Evolutionary conservation across 441 rosid genomes (phyloP).

Genomic region (Lagerstroemia fauriei): DNA sequence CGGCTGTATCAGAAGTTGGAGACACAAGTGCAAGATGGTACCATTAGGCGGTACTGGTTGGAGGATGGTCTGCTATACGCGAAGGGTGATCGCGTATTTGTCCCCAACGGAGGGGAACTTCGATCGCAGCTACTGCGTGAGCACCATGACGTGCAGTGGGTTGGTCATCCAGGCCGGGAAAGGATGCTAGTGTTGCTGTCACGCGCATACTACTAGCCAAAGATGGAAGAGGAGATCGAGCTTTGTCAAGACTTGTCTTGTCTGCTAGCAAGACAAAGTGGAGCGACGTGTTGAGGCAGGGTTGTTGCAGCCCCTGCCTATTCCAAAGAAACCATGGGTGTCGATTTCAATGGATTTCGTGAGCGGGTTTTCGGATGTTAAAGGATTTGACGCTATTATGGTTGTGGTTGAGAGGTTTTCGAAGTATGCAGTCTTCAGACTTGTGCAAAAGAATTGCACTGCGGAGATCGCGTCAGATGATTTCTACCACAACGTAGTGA

Average conservation of each 20-base stretch:
- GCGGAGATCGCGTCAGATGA: accelerated
- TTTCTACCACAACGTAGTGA: background rate
- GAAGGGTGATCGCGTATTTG: background rate
- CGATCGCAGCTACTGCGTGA: background rate
- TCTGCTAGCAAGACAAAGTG: slow-evolving; percentile 4
- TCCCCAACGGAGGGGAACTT: background rate
- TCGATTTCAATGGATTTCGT: slow-evolving; percentile 21
- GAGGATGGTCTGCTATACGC: background rate
- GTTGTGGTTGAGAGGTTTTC: background rate
- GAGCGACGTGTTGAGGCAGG: background rate
- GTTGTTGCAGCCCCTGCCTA: background rate
- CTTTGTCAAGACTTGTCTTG: background rate
- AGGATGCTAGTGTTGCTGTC: background rate
- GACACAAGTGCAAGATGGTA: background rate
- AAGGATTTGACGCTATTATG: background rate
- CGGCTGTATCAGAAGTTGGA: background rate
- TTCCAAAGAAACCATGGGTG: background rate
- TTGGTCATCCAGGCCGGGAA: background rate
- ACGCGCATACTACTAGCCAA: background rate
- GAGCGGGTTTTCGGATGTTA: background rate
- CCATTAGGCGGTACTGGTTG: background rate
- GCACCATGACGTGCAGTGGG: background rate
- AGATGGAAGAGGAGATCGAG: background rate
- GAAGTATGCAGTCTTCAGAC: background rate
- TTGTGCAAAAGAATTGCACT: background rate